Percentiles rank a stretch among this genome's conserved stretches.
Evolutionary conservation across 75 land plant species (phyloP).

Genomic region (Azolla pinnata): DNA sequence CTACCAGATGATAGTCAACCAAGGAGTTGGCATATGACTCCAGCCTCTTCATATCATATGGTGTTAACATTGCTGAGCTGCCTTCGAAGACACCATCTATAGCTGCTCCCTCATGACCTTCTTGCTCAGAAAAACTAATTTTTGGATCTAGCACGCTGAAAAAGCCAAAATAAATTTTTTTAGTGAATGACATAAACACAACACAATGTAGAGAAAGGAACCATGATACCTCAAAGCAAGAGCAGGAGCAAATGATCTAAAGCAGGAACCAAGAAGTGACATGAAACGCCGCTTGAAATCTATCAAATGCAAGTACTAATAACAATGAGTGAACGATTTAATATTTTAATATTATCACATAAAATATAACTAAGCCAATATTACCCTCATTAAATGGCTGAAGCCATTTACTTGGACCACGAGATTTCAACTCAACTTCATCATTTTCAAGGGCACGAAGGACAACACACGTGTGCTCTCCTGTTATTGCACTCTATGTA

Average conservation of each 20-base stretch:
- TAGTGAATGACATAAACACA: background rate
- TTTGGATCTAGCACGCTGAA: conserved; percentile 74
- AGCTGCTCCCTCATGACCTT: conserved; percentile 23
- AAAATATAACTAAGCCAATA: no score
- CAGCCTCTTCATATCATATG: conserved; percentile 67
- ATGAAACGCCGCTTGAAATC: conserved; percentile 68
- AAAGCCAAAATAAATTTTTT: background rate
- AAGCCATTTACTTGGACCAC: conserved; percentile 50
- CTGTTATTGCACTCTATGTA: conserved; percentile 84
- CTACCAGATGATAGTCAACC: conserved; percentile 60
- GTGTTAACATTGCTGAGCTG: conserved; percentile 28
- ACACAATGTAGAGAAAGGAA: background rate
- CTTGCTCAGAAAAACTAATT: conserved; percentile 49
- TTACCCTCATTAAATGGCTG: conserved; percentile 74
- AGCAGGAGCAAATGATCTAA: conserved; percentile 53
- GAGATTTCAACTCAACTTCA: conserved; percentile 45
- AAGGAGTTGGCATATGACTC: conserved; percentile 73
- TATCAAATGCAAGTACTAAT: conserved; percentile 18
- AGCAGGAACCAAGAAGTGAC: conserved; percentile 36
- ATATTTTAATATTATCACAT: background rate
- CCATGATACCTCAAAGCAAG: conserved; percentile 77
- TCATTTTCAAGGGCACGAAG: conserved; percentile 75
- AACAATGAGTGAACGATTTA: background rate
- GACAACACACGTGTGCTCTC: conserved; percentile 92
- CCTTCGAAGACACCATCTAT: conserved; percentile 39